Conservation (phyloP, 2,329 filamentous ascomycete species). For the Neopestalotiopsis sp. region DNA sequence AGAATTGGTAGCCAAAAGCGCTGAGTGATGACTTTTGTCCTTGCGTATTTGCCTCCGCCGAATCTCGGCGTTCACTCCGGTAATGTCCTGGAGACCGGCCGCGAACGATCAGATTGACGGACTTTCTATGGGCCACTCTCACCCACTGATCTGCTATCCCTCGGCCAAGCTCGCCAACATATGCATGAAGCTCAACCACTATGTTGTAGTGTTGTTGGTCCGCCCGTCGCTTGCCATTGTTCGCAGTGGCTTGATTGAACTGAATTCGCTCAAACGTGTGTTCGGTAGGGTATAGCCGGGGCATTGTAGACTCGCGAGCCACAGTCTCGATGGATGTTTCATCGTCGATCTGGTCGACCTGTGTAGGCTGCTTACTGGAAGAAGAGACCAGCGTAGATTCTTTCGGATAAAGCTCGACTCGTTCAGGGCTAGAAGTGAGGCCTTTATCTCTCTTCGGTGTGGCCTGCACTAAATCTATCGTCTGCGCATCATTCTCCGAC, state of each 20-base stretch:
- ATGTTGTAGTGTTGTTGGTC: constrained; percentile 95
- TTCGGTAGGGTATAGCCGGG: constrained; percentile 51
- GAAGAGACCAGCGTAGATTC: constrained; percentile 43
- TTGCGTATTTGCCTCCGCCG: constrained; percentile 50
- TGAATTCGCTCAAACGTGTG: constrained; percentile 86
- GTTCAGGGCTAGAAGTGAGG: constrained; percentile 76
- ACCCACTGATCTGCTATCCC: constrained; percentile 62
- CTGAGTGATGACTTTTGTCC: too few relatives aligned
- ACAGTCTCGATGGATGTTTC: too few relatives aligned
- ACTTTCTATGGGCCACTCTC: constrained; percentile 74
- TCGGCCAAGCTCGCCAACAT: constrained; percentile 68
- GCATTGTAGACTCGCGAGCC: constrained; percentile 45
- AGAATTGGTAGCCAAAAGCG: too few relatives aligned
- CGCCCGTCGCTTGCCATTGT: constrained; percentile 88
- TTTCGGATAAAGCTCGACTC: constrained; percentile 70
- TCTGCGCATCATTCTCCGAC: constrained; percentile 75
- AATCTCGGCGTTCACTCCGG: constrained; percentile 70
- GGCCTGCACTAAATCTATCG: constrained; percentile 85
- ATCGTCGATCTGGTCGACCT: too few relatives aligned
- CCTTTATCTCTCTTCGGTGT: constrained; percentile 92
- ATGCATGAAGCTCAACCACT: constrained; percentile 82
- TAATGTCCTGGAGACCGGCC: constrained; percentile 84
- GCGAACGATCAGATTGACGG: constrained; percentile 85
- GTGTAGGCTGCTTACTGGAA: too few relatives aligned
- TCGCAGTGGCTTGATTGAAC: constrained; percentile 92